Evolutionary conservation across 192 early-diverging fungal species (phyloP).

Genomic region (Lunasporangiospora selenospora): DNA sequence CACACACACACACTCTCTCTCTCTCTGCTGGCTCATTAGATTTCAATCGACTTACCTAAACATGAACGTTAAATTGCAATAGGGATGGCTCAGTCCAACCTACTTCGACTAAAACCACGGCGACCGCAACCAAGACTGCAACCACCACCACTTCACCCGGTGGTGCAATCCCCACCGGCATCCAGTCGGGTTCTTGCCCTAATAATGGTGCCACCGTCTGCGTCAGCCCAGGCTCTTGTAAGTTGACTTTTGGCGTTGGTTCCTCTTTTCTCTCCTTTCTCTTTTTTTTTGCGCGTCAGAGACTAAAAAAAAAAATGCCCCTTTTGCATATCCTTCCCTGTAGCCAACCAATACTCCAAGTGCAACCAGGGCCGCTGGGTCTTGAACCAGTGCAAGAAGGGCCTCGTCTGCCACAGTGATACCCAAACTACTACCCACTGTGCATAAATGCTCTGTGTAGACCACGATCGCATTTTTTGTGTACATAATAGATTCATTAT

Average conservation of each 20-base stretch:
- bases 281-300: background rate
- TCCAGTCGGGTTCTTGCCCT: slow-evolving; percentile 18
- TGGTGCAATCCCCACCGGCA: slow-evolving; percentile 22
- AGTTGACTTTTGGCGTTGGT: background rate
- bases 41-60: slow-evolving; percentile 1
- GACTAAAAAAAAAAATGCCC: too few species aligned
- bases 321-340: background rate
- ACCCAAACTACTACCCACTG: slow-evolving; percentile 29
- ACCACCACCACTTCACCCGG: slow-evolving; percentile 16
- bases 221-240: slow-evolving; percentile 10
- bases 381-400: slow-evolving; percentile 39
- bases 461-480: background rate
- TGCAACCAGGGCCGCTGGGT: slow-evolving; percentile 34
- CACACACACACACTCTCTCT: too few species aligned
- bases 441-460: slow-evolving; percentile 13
- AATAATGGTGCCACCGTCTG: slow-evolving; percentile 28
- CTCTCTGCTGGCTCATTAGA: too few species aligned
- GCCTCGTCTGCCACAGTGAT: slow-evolving; percentile 29
- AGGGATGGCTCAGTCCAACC: slow-evolving; percentile 4
- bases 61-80: background rate
- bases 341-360: slow-evolving; percentile 31
- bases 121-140: background rate
- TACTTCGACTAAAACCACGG: background rate
- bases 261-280: background rate
- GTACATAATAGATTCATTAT: too few species aligned